phyloP scores from a whole-genome alignment of 1,139 yeast genomes.

The Diutina siamensis region DNA sequence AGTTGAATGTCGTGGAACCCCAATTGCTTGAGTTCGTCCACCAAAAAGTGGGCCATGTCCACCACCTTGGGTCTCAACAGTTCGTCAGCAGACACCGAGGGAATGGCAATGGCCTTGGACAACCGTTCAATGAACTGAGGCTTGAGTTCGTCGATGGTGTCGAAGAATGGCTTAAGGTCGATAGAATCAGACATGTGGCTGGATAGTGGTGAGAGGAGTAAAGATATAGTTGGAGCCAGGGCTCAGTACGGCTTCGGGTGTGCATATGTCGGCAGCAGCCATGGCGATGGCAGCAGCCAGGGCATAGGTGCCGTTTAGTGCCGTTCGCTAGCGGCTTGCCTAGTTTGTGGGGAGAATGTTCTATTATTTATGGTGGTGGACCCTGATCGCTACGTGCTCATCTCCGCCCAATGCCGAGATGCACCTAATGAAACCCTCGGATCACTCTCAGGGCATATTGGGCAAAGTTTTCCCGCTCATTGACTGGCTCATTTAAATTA shows the following conservation, averaged over 20 bases:
- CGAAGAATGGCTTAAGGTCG: slow-evolving; percentile 32
- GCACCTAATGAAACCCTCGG: slow-evolving; percentile 3
- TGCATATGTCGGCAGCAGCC: no score
- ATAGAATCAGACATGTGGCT: no score
- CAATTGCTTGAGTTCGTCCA: slow-evolving; percentile 49
- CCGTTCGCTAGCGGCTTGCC: no score
- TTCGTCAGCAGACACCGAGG: slow-evolving; percentile 91
- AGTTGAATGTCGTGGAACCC: slow-evolving; percentile 78
- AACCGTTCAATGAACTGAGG: slow-evolving; percentile 61
- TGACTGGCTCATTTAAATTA: slow-evolving; percentile 38
- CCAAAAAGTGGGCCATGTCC: slow-evolving; percentile 75
- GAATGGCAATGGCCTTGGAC: slow-evolving; percentile 76
- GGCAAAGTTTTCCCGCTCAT: slow-evolving; percentile 36
- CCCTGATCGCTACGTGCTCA: no score
- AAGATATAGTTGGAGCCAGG: background rate
- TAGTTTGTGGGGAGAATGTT: no score
- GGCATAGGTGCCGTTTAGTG: no score
- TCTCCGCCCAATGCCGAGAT: background rate
- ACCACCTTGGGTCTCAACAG: slow-evolving; percentile 76
- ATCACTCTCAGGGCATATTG: slow-evolving; percentile 32
- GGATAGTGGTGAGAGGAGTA: no score
- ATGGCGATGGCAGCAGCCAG: no score
- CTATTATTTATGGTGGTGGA: no score
- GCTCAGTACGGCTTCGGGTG: background rate
- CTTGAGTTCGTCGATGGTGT: slow-evolving; percentile 57